Conservation (phyloP, 805 yeast genomes). For the Starmerella riodocensis region DNA sequence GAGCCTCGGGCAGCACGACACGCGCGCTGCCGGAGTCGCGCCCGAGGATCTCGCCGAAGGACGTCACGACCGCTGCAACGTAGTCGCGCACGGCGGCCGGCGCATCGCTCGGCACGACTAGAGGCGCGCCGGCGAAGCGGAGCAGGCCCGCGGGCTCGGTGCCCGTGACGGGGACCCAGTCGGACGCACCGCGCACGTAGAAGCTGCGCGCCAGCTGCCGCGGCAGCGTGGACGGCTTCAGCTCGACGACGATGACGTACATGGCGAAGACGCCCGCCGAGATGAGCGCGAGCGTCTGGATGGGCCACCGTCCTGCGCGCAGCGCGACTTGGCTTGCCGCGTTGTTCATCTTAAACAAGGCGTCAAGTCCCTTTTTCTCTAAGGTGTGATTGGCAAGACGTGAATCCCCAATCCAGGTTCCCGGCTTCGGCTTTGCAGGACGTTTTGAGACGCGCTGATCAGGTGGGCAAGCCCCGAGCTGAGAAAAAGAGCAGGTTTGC, state of each 20-base stretch:
- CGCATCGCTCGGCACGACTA: conserved; percentile 12
- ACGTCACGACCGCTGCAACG: conserved; percentile 2
- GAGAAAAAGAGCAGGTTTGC: too few species aligned
- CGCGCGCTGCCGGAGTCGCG: not conserved
- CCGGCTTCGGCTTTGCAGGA: too few species aligned
- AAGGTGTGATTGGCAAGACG: too few species aligned
- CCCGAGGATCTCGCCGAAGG: not conserved
- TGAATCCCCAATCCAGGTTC: too few species aligned
- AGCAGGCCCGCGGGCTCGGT: conserved; percentile 3
- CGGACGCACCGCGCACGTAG: conserved; percentile 8
- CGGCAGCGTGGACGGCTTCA: conserved; percentile 24
- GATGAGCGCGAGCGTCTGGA: conserved; percentile 65
- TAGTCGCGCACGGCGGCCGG: conserved; percentile 4
- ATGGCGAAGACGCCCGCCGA: conserved; percentile 67
- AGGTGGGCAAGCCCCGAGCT: too few species aligned
- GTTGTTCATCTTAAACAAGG: not conserved
- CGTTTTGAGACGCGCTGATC: too few species aligned
- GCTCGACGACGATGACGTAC: conserved; percentile 47
- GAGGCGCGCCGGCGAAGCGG: conserved; percentile 20
- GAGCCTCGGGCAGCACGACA: conserved; percentile 8
- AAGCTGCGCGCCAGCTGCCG: conserved; percentile 20
- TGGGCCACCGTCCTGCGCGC: conserved; percentile 66
- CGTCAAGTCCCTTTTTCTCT: not conserved
- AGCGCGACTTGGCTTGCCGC: conserved; percentile 35
- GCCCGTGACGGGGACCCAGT: conserved; percentile 13